Evolutionary conservation across 306 rosid genomes (phyloP).

Genomic region (Calophaca sinica): DNA sequence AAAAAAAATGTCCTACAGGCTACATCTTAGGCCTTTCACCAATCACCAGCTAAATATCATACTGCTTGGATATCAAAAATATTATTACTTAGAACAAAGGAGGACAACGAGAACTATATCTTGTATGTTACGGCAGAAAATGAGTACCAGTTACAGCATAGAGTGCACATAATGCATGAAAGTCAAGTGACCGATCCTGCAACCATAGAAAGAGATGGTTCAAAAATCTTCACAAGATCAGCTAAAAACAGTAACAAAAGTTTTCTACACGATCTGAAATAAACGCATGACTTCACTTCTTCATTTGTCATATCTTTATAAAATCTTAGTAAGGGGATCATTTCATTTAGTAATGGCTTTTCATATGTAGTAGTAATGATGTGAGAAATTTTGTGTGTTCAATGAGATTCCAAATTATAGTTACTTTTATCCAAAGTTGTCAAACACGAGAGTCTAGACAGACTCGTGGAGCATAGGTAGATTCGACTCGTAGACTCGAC

Average conservation of each 20-base stretch:
- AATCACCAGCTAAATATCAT: constrained; percentile 10
- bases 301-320: constrained; percentile 2
- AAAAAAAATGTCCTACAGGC: constrained; percentile 12
- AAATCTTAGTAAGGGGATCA: not conserved
- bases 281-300: constrained; percentile 1
- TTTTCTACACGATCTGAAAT: constrained; percentile 19
- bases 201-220: constrained; percentile 54
- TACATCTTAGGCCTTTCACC: constrained; percentile 21
- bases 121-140: constrained; percentile 48
- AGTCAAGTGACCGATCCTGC: constrained; percentile 99
- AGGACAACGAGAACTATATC: constrained; percentile 33
- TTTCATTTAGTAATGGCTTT: constrained; percentile 7
- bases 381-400: constrained; percentile 7
- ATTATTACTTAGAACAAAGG: constrained; percentile 7
- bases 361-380: not conserved
- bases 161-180: constrained; percentile 94
- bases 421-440: not conserved
- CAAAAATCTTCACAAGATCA: constrained; percentile 48
- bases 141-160: constrained; percentile 94
- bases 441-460: too few relatives aligned
- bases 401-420: constrained; percentile 4
- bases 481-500: too few relatives aligned
- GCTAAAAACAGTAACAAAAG: constrained; percentile 12
- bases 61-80: constrained; percentile 13
- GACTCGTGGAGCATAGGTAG: too few relatives aligned